Evolutionary conservation across 176 grass and related monocot species (phyloP).

Genomic region (Phoenix roebelenii): DNA sequence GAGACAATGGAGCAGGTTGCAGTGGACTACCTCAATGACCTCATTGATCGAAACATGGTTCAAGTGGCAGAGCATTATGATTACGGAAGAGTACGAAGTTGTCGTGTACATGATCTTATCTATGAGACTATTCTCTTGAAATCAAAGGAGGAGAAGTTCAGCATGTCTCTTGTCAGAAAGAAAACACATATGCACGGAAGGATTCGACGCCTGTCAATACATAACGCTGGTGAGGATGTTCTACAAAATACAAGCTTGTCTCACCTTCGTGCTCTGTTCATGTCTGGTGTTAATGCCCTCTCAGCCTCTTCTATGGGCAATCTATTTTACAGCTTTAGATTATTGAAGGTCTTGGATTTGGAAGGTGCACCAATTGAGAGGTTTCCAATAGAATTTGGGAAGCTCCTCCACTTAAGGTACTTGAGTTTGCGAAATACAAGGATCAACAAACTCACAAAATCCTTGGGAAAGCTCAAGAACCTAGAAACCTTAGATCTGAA

Average conservation of each 20-base stretch:
- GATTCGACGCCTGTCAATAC: conserved; percentile 5
- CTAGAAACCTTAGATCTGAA: conserved; percentile 39
- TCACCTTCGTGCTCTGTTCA: conserved; percentile 2
- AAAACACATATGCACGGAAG: background rate
- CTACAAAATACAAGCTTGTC: background rate
- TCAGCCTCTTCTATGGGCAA: background rate
- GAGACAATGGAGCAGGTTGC: conserved; percentile 20
- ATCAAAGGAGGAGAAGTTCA: conserved; percentile 35
- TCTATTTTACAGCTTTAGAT: conserved; percentile 12
- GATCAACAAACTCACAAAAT: conserved; percentile 25
- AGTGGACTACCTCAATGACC: conserved; percentile 26
- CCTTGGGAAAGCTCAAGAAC: conserved; percentile 14
- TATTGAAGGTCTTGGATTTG: conserved; percentile 27
- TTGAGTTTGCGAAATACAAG: conserved; percentile 27
- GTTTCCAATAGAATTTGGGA: conserved; percentile 14
- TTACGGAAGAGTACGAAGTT: conserved; percentile 11
- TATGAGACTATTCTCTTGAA: conserved; percentile 24
- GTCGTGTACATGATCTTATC: conserved; percentile 35
- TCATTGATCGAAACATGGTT: conserved; percentile 33
- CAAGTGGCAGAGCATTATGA: background rate
- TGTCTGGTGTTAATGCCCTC: background rate
- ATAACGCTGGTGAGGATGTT: background rate
- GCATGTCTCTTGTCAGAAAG: conserved; percentile 1
- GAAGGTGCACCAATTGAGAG: conserved; percentile 15
- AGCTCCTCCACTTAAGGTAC: conserved; percentile 15